Evolutionary conservation across 306 rosid species (phyloP), one percentile per base, ranked within the genome.

Genomic region (Prunus salicina): DNA sequence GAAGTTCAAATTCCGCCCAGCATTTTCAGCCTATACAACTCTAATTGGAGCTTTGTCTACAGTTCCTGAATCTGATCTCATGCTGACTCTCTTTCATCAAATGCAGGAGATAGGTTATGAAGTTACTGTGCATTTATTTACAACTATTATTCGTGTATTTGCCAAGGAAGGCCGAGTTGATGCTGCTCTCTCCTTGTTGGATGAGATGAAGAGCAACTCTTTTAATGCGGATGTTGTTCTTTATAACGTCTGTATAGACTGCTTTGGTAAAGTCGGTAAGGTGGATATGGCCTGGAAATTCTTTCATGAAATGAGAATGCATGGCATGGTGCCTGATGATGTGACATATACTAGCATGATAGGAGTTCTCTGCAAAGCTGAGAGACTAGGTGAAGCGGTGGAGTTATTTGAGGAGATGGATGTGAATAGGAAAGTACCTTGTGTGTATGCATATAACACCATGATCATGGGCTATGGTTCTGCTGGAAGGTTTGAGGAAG

Each of bases 271-370:
- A 83, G 87, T 81, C 45, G 97, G 98, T 64, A 92, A 89, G 79
- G 88, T 95, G 79, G 98, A 95, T 80, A 95, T 95, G 92, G 97
- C 98, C 67, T 95, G 97, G 98, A 92, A 95, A 79, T 90, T 95
- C 80, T 95, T 92, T 88, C 97, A 95, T 82, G 98, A 95, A 84
- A 86, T 95, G 90, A 88, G 84, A 82, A 83, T 88, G 27, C 88
- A 82, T 49, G 95, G 92, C 2, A 79, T 92, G 80, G 69, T 80
- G 55, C 97, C 96, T 19, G 97, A 95, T 2, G 93, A 95, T 16
- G 95, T 95, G 71, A 92, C 98, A 18, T 90, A 88, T 83, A 89
- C 96, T 67, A 92, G 96, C 84, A 87, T 95, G 96, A 89, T 92
- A 41, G 96, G 97, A 81, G 97, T 95, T 84, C 97, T 95, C 71